These are phyloP conservation scores for Kwoniella europaea DNA, from an alignment of 768 basidiomycete species.

Conservation along the genomic window DNA sequence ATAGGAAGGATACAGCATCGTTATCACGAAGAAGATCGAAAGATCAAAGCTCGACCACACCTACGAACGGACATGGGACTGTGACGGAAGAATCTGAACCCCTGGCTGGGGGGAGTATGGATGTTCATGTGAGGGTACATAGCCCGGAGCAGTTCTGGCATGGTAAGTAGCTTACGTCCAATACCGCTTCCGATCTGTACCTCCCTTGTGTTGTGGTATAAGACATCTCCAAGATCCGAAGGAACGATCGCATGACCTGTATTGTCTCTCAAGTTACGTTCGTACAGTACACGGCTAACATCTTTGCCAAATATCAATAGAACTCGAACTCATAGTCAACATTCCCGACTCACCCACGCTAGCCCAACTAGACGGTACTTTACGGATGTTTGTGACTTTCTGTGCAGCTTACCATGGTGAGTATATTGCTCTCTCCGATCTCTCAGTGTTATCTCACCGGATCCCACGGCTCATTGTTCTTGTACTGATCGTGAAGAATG, in stretches of 20 bases:
- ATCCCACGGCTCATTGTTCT: no score
- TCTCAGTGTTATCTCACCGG: no score
- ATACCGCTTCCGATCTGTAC: neutral
- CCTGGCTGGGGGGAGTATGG: constrained; percentile 29
- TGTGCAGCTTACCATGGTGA: constrained; percentile 85
- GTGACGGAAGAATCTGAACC: constrained; percentile 8
- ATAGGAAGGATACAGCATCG: neutral
- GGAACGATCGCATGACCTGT: neutral
- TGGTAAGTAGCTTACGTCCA: constrained; percentile 28
- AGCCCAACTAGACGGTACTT: constrained; percentile 74
- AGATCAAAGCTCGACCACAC: neutral
- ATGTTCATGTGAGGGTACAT: constrained; percentile 42
- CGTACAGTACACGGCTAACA: neutral
- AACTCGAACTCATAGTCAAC: constrained; percentile 80
- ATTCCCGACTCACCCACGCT: constrained; percentile 72
- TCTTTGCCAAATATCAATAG: constrained; percentile 60
- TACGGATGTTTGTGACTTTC: constrained; percentile 76
- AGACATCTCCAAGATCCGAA: neutral
- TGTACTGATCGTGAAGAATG: no score
- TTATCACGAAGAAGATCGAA: constrained; percentile 4
- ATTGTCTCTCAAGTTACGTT: neutral
- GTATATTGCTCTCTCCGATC: neutral
- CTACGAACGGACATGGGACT: constrained; percentile 12
- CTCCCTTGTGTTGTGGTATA: neutral
- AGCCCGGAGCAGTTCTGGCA: constrained; percentile 47